These are phyloP conservation scores for Kwoniella dejecticola DNA, from an alignment of 768 basidiomycete species.

Conservation along the genomic window DNA sequence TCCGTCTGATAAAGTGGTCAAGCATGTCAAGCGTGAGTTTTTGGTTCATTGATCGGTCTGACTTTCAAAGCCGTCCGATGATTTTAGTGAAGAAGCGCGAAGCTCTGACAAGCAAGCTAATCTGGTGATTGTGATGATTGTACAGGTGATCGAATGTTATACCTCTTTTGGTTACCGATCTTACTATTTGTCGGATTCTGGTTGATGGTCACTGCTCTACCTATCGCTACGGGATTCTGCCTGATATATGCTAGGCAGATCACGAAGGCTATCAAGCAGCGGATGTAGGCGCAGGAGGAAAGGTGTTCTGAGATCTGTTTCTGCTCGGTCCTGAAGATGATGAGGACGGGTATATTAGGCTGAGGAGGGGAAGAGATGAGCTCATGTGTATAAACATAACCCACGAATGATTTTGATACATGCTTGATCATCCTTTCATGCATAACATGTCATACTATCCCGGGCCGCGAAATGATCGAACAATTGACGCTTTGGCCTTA, in stretches of 20 bases:
- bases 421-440: not conserved
- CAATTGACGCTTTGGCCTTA: too few species aligned
- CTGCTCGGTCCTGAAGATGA: too few species aligned
- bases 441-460: too few species aligned
- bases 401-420: not conserved
- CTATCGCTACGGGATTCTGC: constrained; percentile 45
- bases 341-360: too few species aligned
- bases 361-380: too few species aligned
- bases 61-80: not conserved
- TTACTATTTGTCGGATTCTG: constrained; percentile 53
- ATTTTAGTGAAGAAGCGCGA: not conserved
- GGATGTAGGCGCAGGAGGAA: too few species aligned
- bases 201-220: constrained; percentile 43
- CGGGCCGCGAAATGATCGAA: too few species aligned
- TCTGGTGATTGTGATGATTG: not conserved
- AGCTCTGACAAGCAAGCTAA: not conserved
- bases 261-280: constrained; percentile 38
- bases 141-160: constrained; percentile 55
- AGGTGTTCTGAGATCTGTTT: too few species aligned
- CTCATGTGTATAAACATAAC: too few species aligned
- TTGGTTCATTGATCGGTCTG: not conserved
- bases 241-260: constrained; percentile 45
- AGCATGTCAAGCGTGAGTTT: constrained; percentile 39
- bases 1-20: constrained; percentile 22
- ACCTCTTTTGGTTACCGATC: constrained; percentile 57